phyloP scores from a whole-genome alignment of 371 early-diverging fungal species.

The Syncephalastrum sp. region DNA sequence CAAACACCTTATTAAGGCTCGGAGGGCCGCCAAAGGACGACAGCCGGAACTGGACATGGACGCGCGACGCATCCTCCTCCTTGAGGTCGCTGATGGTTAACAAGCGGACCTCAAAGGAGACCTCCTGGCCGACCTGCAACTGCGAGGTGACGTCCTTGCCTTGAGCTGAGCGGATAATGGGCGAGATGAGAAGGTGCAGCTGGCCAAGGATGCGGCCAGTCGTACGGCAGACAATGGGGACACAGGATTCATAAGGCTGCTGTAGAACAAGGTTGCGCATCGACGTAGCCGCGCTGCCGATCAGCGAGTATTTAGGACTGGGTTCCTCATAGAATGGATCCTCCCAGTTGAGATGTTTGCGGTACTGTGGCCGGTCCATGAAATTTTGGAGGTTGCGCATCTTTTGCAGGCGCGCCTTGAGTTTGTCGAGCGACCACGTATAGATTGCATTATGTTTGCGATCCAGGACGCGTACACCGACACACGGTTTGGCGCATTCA shows the following conservation, averaged over 20 bases:
- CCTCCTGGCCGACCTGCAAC: conserved; percentile 51
- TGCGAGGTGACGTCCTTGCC: conserved; percentile 13
- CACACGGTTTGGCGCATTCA: conserved; percentile 49
- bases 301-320: conserved; percentile 61
- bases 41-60: conserved; percentile 79
- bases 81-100: conserved; percentile 64
- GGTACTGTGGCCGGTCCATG: conserved; percentile 69
- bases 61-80: conserved; percentile 57
- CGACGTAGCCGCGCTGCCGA: conserved; percentile 62
- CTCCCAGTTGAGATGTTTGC: conserved; percentile 68
- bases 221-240: conserved; percentile 53
- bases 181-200: conserved; percentile 46
- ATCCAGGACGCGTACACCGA: conserved; percentile 75
- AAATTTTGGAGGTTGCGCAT: conserved; percentile 79
- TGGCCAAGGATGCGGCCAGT: conserved; percentile 57
- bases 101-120: conserved; percentile 75
- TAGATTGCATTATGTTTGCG: conserved; percentile 68
- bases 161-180: conserved; percentile 31
- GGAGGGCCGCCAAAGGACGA: conserved; percentile 58
- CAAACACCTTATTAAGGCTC: conserved; percentile 48
- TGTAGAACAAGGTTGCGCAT: conserved; percentile 53
- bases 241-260: conserved; percentile 43
- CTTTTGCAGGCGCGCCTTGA: conserved; percentile 62
- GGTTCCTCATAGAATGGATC: conserved; percentile 74
- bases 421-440: conserved; percentile 71